Base-by-base conservation (phyloP, 2,329 filamentous ascomycete genomes). In the Ploettnerulaceae sp. region DNA sequence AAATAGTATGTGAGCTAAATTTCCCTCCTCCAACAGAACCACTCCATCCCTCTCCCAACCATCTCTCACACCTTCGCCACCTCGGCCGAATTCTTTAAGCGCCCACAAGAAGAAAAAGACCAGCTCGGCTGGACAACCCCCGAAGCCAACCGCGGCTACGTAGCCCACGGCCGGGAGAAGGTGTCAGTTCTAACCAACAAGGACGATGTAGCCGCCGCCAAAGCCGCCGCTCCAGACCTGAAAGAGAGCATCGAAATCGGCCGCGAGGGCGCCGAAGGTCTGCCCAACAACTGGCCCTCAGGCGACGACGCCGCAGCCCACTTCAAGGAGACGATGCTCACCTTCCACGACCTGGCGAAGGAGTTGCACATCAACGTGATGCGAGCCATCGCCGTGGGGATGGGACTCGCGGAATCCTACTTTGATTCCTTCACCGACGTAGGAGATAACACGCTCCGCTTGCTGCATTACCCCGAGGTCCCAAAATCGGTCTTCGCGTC, bases 321-420 rank as follows among this genome's bases (percentile, higher is more conserved):
- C 0, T 94, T 94, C 70, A 82, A 79, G 58, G 59, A 70, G n/a
- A 75, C 74, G 14, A 95, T 95, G 88, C 64, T 81, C 38, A 66
- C 66, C 3, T 96, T 96, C 66, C 86, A 84, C 56, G 73, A 74
- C n/a, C 72, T 74, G 50, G 94, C 89, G 67, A 86, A 89, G 64
- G 64, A 69, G 11, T 65, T 96, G 45, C 86, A 96, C 65, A 71
- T 79, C 21, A 72, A 89, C 53, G 77, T 95, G 15, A 94, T 95
- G 88, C 73, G 84, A 4, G 86, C 88, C 7, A 87, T 95, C 52
- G 88, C 87, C 0, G 69, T 91, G n/a, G 89, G 85, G 0, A 81
- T 95, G 78, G 82, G 76, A 0, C 70, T 93, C 12, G 76, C 81
- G 0, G 76, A 82, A 59, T 60, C 58, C 3, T 94, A 84, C 73